Evolutionary conservation across 1,139 yeast species (phyloP), one percentile per base, ranked within the genome.

Genomic region (Geotrichum europaeum): DNA sequence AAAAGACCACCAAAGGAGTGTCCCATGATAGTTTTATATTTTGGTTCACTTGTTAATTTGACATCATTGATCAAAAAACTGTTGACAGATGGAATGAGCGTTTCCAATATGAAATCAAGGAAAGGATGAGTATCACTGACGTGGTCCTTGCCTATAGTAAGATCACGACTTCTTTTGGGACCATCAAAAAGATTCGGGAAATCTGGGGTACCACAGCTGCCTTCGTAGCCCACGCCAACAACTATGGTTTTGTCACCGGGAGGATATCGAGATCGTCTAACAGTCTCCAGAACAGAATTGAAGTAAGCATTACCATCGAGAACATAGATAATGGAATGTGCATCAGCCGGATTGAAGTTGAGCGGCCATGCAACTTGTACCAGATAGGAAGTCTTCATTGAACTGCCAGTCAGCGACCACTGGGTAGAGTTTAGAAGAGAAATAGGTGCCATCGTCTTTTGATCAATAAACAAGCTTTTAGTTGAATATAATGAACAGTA

Each of bases 1-100:
- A 57, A 57, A n/a, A 57, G 49, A 1, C 56, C 60, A 7, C 60
- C 60, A 32, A 57, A 57, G 3, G 60, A 57, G 40, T 57, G 60
- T 34, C 60, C 60, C 53, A 57, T 57, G 15, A 57, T 10, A 10
- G 50, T 18, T 15, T 34, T 52, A 24, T 51, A 51, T 13, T n/a
- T 28, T n/a, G 55, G 56, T 34, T 22, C 36, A 12, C n/a, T 24
- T n/a, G 22, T 12, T 4, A 40, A 13, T n/a, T 49, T 28, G 25
- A 50, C 2, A n/a, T 24, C 51, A 7, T 22, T 22, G 20, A 18
- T 15, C 15, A 57, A 15, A 20, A 51, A 30, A 2, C 15, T 15
- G 18, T 57, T 28, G 22, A 57, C 59, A 10, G 20, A n/a, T 7
- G 59, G 59, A 18, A 47, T 45, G 20, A 57, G 28, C 13, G 18